Evolutionary conservation across 2,329 filamentous ascomycete species (phyloP), one percentile per base, ranked within the genome.

Genomic region (Microcyclosporella mali): DNA sequence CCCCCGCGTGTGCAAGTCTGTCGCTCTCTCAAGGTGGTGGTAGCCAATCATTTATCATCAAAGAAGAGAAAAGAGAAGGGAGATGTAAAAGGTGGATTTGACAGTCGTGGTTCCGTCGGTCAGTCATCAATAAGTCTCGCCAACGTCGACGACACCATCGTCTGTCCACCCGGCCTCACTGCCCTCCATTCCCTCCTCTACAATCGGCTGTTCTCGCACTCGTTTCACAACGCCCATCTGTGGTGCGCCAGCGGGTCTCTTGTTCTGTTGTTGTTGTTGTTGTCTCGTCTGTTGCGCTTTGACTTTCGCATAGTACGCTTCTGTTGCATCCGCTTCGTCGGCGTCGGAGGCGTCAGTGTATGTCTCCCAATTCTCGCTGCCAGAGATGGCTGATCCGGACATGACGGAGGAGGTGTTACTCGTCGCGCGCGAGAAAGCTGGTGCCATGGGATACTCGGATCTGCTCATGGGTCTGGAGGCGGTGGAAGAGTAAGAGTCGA

Each of bases 331-430:
- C 17, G 56, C 85, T 16, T 62, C 57, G 7, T 65, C 63, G n/a
- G 37, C 51, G 21, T 63, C 63, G 1, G 56, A 60, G 37, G 53
- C 52, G 45, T 94, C 87, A 56, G 92, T 89, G 57, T 92, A 97
- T 8, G 89, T 95, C 66, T 97, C 90, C 90, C 90, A 97, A 64
- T 97, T 97, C 67, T 97, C 90, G 3, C 87, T 94, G 1, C 86
- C 87, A 34, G 42, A 50, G 10, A 43, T 45, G 7, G 39, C 43
- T 2, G 47, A 51, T 17, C 32, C 60, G 54, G 62, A 49, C 56
- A 63, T 56, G 29, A 60, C 47, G 8, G 61, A 64, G 9, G 58
- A 62, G 15, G 57, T 61, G 40, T 62, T 63, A 34, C 55, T 59
- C 3, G 52, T 53, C 14, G 57, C 52, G 14, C 61, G 58, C 2